Evolutionary conservation across 352 stramenopile species (phyloP).

Genomic region (Blastocystis sp.): DNA sequence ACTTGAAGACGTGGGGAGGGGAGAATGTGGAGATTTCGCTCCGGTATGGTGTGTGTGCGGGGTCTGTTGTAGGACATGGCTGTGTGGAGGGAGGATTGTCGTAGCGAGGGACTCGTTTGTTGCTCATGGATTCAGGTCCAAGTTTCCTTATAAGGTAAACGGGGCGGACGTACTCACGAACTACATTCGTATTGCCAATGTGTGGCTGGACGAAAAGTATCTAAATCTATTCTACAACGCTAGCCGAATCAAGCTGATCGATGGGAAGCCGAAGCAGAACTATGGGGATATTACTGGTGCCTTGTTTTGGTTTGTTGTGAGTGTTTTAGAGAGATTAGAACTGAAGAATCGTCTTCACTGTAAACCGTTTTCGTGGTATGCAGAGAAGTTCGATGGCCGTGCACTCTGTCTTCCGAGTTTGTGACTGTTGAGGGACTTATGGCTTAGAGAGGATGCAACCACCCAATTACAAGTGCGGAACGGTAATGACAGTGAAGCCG

Average conservation of each 20-base stretch:
- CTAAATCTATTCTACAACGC: not conserved
- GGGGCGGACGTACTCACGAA: not conserved
- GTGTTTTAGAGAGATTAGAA: not conserved
- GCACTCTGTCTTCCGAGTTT: not conserved
- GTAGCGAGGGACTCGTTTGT: conserved; percentile 28
- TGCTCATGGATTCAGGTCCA: not conserved
- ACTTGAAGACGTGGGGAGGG: conserved; percentile 22
- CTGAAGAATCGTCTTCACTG: conserved; percentile 40
- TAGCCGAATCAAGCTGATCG: not conserved
- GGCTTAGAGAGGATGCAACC: not conserved
- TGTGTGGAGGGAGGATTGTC: conserved; percentile 33
- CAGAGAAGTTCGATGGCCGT: not conserved
- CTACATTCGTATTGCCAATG: conserved; percentile 31
- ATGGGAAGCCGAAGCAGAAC: not conserved
- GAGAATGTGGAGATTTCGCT: conserved; percentile 59
- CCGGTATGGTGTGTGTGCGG: not conserved
- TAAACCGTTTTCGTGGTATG: conserved; percentile 45
- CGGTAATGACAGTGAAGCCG: not conserved
- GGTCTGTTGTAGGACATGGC: conserved; percentile 6
- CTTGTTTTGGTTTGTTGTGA: not conserved
- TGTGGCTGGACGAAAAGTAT: conserved; percentile 42
- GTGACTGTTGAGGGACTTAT: not conserved
- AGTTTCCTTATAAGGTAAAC: conserved; percentile 41
- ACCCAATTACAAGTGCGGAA: not conserved
- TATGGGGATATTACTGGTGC: conserved; percentile 34